Percentiles rank a stretch among this genome's conserved stretches.
phyloP scores from a whole-genome alignment of 1,284 basidiomycete species.

The Porodaedalea pini region DNA sequence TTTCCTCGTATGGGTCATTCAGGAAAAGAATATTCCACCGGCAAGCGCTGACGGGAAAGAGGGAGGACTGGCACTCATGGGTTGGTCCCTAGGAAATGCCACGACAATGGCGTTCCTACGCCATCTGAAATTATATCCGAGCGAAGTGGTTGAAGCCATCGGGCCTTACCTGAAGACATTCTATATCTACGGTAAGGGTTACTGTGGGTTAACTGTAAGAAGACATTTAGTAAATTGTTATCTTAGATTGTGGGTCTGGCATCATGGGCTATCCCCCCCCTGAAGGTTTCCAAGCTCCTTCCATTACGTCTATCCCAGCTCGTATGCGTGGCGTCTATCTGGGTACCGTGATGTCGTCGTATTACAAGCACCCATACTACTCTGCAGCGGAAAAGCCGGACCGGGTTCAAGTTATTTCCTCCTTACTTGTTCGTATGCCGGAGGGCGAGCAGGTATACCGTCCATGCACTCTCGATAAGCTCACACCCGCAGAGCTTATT shows the following conservation, averaged over 20 bases:
- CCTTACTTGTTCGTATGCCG: not conserved
- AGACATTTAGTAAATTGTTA: not conserved
- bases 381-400: not conserved
- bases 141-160: not conserved
- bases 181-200: conserved; percentile 17
- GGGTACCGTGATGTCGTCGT: conserved; percentile 18
- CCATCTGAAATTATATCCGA: conserved; percentile 5
- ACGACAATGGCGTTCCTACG: conserved; percentile 13
- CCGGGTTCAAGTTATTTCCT: not conserved
- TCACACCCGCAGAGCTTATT: conserved; percentile 3
- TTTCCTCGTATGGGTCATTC: conserved; percentile 18
- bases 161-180: conserved; percentile 10
- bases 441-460: not conserved
- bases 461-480: conserved; percentile 10
- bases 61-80: conserved; percentile 8
- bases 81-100: conserved; percentile 16
- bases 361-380: conserved; percentile 18
- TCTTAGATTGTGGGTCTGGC: conserved; percentile 5
- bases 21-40: conserved; percentile 8
- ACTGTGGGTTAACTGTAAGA: not conserved
- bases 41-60: not conserved
- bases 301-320: conserved; percentile 11
- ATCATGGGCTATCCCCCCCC: conserved; percentile 10
- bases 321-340: conserved; percentile 10
- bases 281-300: conserved; percentile 12